These are phyloP conservation scores for Populus alba DNA, from an alignment of 345 rosid genomes.

Conservation along the genomic window DNA sequence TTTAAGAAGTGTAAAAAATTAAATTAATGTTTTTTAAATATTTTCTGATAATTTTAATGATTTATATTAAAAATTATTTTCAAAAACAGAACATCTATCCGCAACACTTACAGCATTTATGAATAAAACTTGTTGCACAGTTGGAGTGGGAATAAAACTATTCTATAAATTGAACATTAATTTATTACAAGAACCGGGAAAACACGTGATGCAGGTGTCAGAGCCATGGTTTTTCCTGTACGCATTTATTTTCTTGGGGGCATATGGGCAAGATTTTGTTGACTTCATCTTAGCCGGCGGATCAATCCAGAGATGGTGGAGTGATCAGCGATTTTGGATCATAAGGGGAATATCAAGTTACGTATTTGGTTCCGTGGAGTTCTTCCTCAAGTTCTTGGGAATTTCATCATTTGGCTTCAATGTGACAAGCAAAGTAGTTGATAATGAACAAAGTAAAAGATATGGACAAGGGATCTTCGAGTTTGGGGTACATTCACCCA, in stretches of 20 bases:
- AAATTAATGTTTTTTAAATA: too few species aligned
- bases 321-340: conserved; percentile 61
- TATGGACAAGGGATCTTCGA: conserved; percentile 57
- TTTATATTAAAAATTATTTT: too few species aligned
- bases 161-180: too few species aligned
- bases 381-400: conserved; percentile 42
- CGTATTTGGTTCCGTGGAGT: conserved; percentile 44
- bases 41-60: too few species aligned
- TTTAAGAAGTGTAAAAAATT: too few species aligned
- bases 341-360: conserved; percentile 49
- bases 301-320: conserved; percentile 61
- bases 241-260: conserved; percentile 55
- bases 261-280: conserved; percentile 46
- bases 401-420: conserved; percentile 48
- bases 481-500: conserved; percentile 51
- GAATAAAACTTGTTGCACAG: too few species aligned
- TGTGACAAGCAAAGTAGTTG: conserved; percentile 56
- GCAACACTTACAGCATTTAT: too few species aligned
- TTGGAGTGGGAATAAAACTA: too few species aligned
- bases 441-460: conserved; percentile 48
- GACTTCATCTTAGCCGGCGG: conserved; percentile 47
- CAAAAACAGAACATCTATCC: too few species aligned
- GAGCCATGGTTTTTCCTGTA: conserved; percentile 66
- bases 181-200: too few species aligned
- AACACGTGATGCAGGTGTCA: conserved; percentile 34